Evolutionary conservation across 1,284 basidiomycete species (phyloP).

Genomic region (Erythrobasidium hasegawianum): DNA sequence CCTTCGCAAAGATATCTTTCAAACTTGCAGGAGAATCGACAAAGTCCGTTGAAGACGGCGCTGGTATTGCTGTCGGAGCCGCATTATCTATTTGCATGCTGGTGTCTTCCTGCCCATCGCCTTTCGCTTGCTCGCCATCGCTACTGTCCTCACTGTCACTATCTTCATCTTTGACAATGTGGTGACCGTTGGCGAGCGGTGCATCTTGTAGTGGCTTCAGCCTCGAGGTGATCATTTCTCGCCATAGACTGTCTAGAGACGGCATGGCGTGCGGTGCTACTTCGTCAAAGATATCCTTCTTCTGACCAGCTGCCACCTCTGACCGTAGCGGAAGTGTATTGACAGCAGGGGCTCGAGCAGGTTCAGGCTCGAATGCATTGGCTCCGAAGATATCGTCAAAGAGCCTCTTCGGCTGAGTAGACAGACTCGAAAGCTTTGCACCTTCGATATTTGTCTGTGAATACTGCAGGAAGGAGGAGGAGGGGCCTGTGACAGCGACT

Average conservation of each 20-base stretch:
- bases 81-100: neutral
- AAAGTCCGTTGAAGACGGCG: neutral
- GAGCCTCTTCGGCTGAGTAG: constrained; percentile 31
- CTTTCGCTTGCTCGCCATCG: neutral
- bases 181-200: neutral
- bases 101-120: neutral
- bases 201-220: neutral
- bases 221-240: constrained; percentile 5
- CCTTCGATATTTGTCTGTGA: neutral
- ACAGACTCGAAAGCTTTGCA: constrained; percentile 6
- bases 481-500: constrained; percentile 35
- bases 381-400: constrained; percentile 44
- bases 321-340: neutral
- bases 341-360: neutral
- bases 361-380: neutral
- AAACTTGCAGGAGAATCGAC: neutral
- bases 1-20: constrained; percentile 2
- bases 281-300: constrained; percentile 26
- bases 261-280: constrained; percentile 23
- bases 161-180: neutral
- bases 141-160: neutral
- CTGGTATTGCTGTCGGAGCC: neutral
- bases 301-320: neutral
- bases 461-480: constrained; percentile 10
- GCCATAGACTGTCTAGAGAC: constrained; percentile 14